Evolutionary conservation across 1,139 yeast genomes (phyloP).

Genomic region (Saccharomyces hybrid): DNA sequence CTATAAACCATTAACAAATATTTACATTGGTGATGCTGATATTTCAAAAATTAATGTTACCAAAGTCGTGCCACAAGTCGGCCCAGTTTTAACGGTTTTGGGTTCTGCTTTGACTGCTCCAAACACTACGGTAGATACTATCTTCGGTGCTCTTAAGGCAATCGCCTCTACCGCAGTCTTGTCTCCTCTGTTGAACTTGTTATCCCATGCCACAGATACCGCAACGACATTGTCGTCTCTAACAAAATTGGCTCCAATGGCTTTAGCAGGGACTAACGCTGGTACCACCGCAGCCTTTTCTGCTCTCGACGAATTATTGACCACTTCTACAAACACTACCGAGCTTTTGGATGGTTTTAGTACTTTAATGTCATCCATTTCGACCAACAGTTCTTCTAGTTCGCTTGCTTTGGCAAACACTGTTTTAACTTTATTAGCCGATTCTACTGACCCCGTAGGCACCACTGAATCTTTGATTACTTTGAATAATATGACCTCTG

Average conservation of each 20-base stretch:
- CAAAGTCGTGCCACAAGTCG: slow-evolving; percentile 27
- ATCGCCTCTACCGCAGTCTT: slow-evolving; percentile 25
- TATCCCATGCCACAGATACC: slow-evolving; percentile 19
- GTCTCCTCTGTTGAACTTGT: slow-evolving; percentile 22
- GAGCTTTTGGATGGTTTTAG: slow-evolving; percentile 21
- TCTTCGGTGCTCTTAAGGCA: slow-evolving; percentile 22
- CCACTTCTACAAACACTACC: slow-evolving; percentile 21
- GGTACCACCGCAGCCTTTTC: slow-evolving; percentile 15
- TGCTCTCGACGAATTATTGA: slow-evolving; percentile 19
- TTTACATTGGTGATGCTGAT: slow-evolving; percentile 29
- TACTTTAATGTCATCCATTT: slow-evolving; percentile 17
- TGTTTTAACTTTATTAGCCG: slow-evolving; percentile 21
- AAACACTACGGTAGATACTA: slow-evolving; percentile 13
- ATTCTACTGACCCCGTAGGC: slow-evolving; percentile 23
- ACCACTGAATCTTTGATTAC: slow-evolving; percentile 21
- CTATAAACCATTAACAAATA: slow-evolving; percentile 25
- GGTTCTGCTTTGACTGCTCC: slow-evolving; percentile 24
- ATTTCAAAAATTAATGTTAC: slow-evolving; percentile 29
- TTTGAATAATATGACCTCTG: slow-evolving; percentile 16
- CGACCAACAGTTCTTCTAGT: slow-evolving; percentile 15
- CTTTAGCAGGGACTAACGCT: slow-evolving; percentile 14
- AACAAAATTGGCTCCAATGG: slow-evolving; percentile 24
- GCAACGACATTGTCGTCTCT: slow-evolving; percentile 23
- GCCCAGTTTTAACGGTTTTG: slow-evolving; percentile 23
- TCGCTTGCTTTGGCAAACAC: slow-evolving; percentile 11